Conservation (phyloP, 2,329 filamentous ascomycete species). For the Fusarium mangiferae region DNA sequence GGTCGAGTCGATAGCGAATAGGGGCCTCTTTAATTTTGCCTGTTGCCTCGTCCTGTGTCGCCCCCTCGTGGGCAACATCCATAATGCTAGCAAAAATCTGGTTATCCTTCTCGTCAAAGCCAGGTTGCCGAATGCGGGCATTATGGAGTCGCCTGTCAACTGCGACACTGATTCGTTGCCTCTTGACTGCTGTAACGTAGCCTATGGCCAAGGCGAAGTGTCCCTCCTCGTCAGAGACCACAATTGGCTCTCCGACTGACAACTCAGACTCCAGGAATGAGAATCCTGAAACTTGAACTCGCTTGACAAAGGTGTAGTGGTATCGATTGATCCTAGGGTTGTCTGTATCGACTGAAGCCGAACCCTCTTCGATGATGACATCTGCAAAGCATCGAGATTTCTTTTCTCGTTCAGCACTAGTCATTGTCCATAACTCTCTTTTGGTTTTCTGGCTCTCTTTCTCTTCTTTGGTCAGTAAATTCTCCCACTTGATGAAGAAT, state of each 20-base stretch:
- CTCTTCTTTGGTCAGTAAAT: constrained; percentile 92
- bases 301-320: constrained; percentile 85
- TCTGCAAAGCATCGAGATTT: constrained; percentile 90
- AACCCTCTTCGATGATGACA: constrained; percentile 83
- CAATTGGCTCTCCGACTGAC: constrained; percentile 86
- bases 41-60: constrained; percentile 61
- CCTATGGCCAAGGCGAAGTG: constrained; percentile 96
- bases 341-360: constrained; percentile 73
- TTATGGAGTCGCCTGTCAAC: constrained; percentile 93
- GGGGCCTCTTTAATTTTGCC: constrained; percentile 64
- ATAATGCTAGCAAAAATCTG: constrained; percentile 93
- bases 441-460: constrained; percentile 87
- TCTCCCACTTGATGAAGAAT: constrained; percentile 96
- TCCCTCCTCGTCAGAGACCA: constrained; percentile 94
- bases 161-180: constrained; percentile 82
- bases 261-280: constrained; percentile 95
- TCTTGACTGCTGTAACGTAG: constrained; percentile 82
- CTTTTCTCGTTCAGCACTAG: constrained; percentile 87
- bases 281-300: constrained; percentile 68
- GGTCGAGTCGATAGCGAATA: constrained; percentile 86
- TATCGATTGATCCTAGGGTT: constrained; percentile 91
- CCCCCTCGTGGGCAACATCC: constrained; percentile 74
- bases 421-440: constrained; percentile 95
- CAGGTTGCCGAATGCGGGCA: constrained; percentile 76
- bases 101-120: constrained; percentile 80